phyloP scores from a whole-genome alignment of 371 early-diverging fungal genomes.

The Lichtheimia ornata region DNA sequence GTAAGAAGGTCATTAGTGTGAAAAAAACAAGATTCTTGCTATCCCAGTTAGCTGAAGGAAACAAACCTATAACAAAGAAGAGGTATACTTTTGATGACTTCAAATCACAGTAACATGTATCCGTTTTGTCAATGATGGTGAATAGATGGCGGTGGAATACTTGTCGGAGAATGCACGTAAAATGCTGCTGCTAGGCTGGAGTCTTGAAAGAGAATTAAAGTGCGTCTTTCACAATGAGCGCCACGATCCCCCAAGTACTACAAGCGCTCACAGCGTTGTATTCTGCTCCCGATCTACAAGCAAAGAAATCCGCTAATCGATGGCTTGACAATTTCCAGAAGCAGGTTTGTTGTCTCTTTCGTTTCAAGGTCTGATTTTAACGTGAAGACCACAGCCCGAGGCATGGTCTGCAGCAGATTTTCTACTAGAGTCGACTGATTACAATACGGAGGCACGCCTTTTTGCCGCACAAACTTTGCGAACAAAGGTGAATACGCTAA shows the following conservation, averaged over 20 bases:
- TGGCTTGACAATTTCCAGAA: slow-evolving; percentile 92
- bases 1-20: no score
- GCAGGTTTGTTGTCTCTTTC: slow-evolving; percentile 57
- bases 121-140: no score
- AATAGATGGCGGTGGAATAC: no score
- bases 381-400: slow-evolving; percentile 57
- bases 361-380: background rate
- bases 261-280: slow-evolving; percentile 42
- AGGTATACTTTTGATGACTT: no score
- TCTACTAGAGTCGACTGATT: slow-evolving; percentile 60
- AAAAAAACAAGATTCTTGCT: no score
- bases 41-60: no score
- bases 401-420: slow-evolving; percentile 87
- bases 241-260: slow-evolving; percentile 24
- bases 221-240: background rate
- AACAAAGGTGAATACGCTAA: slow-evolving; percentile 69
- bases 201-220: no score
- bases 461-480: slow-evolving; percentile 95
- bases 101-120: no score
- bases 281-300: slow-evolving; percentile 29
- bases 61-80: no score
- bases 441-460: slow-evolving; percentile 66
- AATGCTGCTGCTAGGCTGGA: no score
- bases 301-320: slow-evolving; percentile 66
- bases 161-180: no score